Percentiles rank a stretch among this genome's conserved stretches.
Evolutionary conservation across 2,329 filamentous ascomycete species (phyloP).

Genomic region (Penicillium sp.): DNA sequence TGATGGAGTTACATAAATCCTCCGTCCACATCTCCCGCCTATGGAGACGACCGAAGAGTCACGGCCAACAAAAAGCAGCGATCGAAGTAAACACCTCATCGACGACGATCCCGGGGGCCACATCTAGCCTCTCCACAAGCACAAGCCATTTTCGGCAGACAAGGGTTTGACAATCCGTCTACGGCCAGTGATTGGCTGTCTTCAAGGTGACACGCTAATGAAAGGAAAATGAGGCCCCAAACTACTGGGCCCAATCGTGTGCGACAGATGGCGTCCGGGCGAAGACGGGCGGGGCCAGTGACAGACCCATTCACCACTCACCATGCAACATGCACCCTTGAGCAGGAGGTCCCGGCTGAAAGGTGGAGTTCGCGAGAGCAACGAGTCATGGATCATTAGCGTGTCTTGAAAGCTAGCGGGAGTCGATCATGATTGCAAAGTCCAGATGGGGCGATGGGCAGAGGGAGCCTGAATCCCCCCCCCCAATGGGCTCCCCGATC

Average conservation of each 20-base stretch:
- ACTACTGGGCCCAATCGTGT: slow-evolving; percentile 22
- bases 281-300: slow-evolving; percentile 8
- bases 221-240: slow-evolving; percentile 21
- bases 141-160: slow-evolving; percentile 18
- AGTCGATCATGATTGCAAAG: slow-evolving; percentile 14
- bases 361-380: background rate
- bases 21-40: background rate
- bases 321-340: slow-evolving; percentile 3
- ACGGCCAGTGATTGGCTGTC: background rate
- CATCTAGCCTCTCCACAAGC: slow-evolving; percentile 19
- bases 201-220: slow-evolving; percentile 2
- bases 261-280: slow-evolving; percentile 15
- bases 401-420: slow-evolving; percentile 1
- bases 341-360: background rate
- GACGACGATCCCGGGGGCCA: slow-evolving; percentile 7
- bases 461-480: background rate
- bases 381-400: slow-evolving; percentile 10
- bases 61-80: background rate
- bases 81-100: slow-evolving; percentile 4
- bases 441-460: background rate
- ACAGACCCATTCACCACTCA: background rate
- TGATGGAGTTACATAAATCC: background rate
- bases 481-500: background rate
- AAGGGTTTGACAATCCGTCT: background rate
- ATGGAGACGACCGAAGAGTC: background rate